Percentiles rank a stretch among this genome's conserved stretches.
These are phyloP conservation scores for Linum lewisii DNA, from an alignment of 345 rosid genomes.

Conservation along the genomic window DNA sequence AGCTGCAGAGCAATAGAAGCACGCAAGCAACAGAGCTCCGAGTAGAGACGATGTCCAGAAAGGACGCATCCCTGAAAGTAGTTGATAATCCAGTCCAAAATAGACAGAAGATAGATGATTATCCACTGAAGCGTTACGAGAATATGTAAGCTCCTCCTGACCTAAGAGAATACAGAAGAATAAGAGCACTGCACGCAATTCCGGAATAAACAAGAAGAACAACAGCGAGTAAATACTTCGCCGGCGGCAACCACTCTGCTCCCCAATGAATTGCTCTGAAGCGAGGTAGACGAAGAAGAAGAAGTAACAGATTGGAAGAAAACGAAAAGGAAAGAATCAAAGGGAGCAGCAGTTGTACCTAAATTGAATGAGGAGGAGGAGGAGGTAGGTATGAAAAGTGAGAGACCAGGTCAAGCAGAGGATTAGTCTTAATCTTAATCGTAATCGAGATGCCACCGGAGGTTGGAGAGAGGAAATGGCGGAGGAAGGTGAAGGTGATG, in stretches of 20 bases:
- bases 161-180: too few relatives aligned
- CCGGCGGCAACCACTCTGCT: not conserved
- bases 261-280: not conserved
- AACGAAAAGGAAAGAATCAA: not conserved
- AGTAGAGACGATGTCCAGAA: not conserved
- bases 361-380: not conserved
- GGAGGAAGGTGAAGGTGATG: not conserved
- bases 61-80: not conserved
- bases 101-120: too few relatives aligned
- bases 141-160: too few relatives aligned
- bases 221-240: not conserved
- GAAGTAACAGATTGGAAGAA: not conserved
- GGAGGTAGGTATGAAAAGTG: not conserved
- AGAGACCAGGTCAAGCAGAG: not conserved
- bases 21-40: conserved; percentile 27
- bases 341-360: not conserved
- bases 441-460: not conserved
- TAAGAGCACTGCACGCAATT: too few relatives aligned
- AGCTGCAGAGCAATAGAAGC: conserved; percentile 37
- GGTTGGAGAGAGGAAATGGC: not conserved
- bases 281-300: not conserved
- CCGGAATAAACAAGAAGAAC: not conserved
- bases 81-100: not conserved
- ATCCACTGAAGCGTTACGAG: too few relatives aligned
- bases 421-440: too few relatives aligned